Base-by-base conservation (phyloP, 2,329 filamentous ascomycete genomes). In the Sclerotinia sclerotiorum region DNA sequence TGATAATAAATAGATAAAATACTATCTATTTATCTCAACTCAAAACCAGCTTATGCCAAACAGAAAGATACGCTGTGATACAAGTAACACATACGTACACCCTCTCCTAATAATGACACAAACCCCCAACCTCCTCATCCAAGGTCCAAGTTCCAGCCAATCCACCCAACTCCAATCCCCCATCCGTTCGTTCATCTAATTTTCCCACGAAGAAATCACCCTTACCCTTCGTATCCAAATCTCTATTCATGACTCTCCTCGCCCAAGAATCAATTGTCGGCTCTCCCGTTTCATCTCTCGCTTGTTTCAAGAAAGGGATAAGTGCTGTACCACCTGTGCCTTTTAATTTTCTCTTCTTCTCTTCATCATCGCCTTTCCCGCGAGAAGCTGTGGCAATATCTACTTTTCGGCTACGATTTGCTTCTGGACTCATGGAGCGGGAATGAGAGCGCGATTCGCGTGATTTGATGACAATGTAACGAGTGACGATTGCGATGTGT, bases 231-330 rank as follows among this genome's bases (percentile, higher is more conserved):
- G 63, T 69, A 32, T 71, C 71, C 42, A 70, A 69, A 49, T 75
- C 73, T 65, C 72, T 84, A 81, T 21, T 81, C 71, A 76, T 74
- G 7, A 77, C 70, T 11, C 74, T 17, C 69, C 72, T 82, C 0
- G 86, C 84, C 88, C 87, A 90, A 64, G 83, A 81, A 73, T 87
- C 84, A 49, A 98, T 89, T 1, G 94, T 93, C 1, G 93, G 93
- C 79, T 98, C 94, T 21, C 92, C 92, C 0, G 95, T 99, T 83
- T 99, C 95, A 76, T 99, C 94, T 39, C 95, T 86, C 5, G 95
- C 95, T 80, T 99, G 95, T 80, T 98, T 97, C 70, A 99, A 82
- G 80, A 99, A 99, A 0, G 94, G 92, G 68, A 99, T 97, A 68
- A 99, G 82, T 0, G 94, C 92, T 0, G 95, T 98, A 21, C 95